Evolutionary conservation across 2,329 filamentous ascomycete species (phyloP), one percentile per base, ranked within the genome.

Genomic region (Colletotrichum liriopes): DNA sequence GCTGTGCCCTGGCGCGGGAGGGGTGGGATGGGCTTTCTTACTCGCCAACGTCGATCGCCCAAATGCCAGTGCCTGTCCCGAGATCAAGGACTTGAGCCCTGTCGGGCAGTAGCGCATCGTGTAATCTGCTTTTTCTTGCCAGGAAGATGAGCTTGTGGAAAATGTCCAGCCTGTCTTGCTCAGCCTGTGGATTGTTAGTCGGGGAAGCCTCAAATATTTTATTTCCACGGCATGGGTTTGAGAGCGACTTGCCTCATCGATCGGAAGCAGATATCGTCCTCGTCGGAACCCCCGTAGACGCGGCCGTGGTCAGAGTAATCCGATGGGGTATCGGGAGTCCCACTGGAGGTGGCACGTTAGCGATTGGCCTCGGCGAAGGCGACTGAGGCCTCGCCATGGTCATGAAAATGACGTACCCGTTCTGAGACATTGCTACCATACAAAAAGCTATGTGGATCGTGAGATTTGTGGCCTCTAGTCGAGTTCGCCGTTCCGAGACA

Each of bases 61-160:
- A 98, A 73, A 97, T 96, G 49, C 94, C 95, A 1, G 94, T 97
- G 26, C 95, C 96, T 74, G 93, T 95, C 52, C 95, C 96, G 65
- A 98, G 79, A 77, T 93, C 91, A 52, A 93, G 79, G 59, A 93
- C 86, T 62, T 84, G 82, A 39, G 78, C 79, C 74, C 67, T 64
- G 67, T 37, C 77, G 70, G 51, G 67, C 35, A 43, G 74, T 58
- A 59, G 73, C 69, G 29, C 29, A 16, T 72, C 65, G 29, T 47
- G 81, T 2, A 79, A 74, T 41, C 76, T 76, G 2, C 86, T 81
- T 47, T 87, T 85, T 74, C 92, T 90, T 61, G 90, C 90, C 26
- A 93, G 88, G 20, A 87, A 85, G 77, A 95, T 93, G 76, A 96
- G 85, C 77, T 94, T 93, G 84, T 97, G 93, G 78, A 94, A 92